A percentile compares a stretch with the other conserved stretches of the same genome.
Conservation (phyloP, 345 rosid genomes). For the Moricandia moricandioides region DNA sequence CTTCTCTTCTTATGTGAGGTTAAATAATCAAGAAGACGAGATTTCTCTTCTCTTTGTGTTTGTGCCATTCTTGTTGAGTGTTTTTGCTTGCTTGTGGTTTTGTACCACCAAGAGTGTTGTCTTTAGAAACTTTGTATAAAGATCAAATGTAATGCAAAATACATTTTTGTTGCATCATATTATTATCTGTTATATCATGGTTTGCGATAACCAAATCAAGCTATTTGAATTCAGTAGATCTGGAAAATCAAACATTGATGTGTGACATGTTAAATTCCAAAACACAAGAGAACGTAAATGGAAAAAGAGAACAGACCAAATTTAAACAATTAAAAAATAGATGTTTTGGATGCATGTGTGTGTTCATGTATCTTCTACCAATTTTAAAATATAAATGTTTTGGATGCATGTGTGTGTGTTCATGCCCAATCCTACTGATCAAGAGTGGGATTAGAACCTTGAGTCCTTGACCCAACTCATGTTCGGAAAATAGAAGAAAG, state of each 20-base stretch:
- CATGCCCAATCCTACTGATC: constrained; percentile 82
- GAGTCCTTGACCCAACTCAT: background rate
- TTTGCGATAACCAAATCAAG: constrained; percentile 15
- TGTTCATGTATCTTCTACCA: constrained; percentile 5
- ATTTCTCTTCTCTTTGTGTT: constrained; percentile 5
- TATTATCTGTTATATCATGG: background rate
- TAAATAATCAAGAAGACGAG: constrained; percentile 27
- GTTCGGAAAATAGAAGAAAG: background rate
- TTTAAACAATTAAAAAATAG: constrained; percentile 6
- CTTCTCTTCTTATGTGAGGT: constrained; percentile 4
- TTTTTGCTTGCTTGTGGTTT: constrained; percentile 23
- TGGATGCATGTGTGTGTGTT: no score
- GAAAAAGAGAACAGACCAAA: constrained; percentile 16
- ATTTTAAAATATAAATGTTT: no score
- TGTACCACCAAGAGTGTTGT: constrained; percentile 10
- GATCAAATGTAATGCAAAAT: constrained; percentile 18
- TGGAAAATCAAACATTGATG: background rate
- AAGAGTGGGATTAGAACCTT: background rate
- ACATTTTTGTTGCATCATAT: background rate
- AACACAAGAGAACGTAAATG: constrained; percentile 13
- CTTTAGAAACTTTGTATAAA: constrained; percentile 18
- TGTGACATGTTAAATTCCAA: constrained; percentile 12
- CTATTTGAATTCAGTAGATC: background rate
- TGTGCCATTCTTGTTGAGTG: constrained; percentile 21
- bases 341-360: constrained; percentile 7